Evolutionary conservation across 1,284 basidiomycete species (phyloP), one percentile per base, ranked within the genome.

Genomic region (Marasmius sp.): DNA sequence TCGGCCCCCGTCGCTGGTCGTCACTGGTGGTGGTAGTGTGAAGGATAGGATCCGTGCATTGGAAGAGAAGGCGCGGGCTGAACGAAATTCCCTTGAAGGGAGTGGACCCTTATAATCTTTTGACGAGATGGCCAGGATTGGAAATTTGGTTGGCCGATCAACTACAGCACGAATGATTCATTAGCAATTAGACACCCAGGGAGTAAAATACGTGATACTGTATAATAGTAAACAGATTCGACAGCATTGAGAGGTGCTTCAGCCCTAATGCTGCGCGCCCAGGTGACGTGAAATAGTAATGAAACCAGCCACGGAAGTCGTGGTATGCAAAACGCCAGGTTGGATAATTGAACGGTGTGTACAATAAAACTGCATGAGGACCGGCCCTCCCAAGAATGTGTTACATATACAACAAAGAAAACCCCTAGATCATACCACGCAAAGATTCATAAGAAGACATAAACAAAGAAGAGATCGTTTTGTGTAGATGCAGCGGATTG

Each of bases 21-120:
- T 33, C 9, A 18, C 37, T 3, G 52, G 27, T 14, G 52, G 65
- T 16, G 69, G 64, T 57, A 74, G 73, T 9, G 74, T 77, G 16
- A 74, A 74, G 59, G 72, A 71, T 33, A 71, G 67, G 57, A 74
- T 77, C 51, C 67, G 67, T 37, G 71, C 73, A 57, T 48, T 77
- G 39, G 75, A 77, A 63, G 69, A 74, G 65, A 70, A 69, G 58
- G 65, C 69, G 27, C 69, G 67, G 45, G 61, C 58, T 11, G 61
- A 59, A 16, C 34, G 37, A 47, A 59, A 55, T 37, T 50, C 36
- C 18, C 14, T 56, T 37, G 45, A 60, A 16, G 22, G 37, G 12
- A 53, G 38, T 53, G 53, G 48, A 27, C 60, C 45, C 18, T 34
- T 62, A 10, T 59, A 45, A 49, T 47, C 10, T 37, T 51, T 8